These are phyloP conservation scores for Euryodendron excelsum DNA, from an alignment of 148 eudicot genomes.

Conservation along the genomic window DNA sequence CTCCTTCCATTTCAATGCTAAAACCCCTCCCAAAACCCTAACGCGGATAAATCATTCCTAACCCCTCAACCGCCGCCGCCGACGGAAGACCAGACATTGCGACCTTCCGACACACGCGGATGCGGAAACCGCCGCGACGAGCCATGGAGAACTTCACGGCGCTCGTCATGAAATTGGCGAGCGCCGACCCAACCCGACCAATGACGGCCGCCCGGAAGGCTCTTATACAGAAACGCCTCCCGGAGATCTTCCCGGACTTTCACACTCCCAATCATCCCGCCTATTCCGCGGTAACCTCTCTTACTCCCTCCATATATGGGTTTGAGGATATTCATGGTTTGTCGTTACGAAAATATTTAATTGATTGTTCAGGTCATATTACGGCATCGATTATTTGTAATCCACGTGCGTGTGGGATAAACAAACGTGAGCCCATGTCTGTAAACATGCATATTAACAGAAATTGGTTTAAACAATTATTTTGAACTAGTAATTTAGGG, in stretches of 20 bases:
- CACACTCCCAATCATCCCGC: slow-evolving; percentile 46
- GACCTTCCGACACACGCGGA: background rate
- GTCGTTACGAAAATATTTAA: background rate
- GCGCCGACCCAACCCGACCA: slow-evolving; percentile 23
- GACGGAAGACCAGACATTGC: too few relatives aligned
- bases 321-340: background rate
- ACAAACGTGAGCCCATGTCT: too few relatives aligned
- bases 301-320: background rate
- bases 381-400: too few relatives aligned
- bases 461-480: too few relatives aligned
- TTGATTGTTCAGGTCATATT: too few relatives aligned
- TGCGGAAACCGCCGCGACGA: too few relatives aligned
- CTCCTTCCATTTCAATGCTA: too few relatives aligned
- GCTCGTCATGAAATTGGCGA: slow-evolving; percentile 20
- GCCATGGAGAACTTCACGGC: slow-evolving; percentile 35
- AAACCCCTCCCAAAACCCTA: slow-evolving; percentile 6
- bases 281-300: slow-evolving; percentile 35
- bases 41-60: background rate
- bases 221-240: slow-evolving; percentile 24
- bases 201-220: slow-evolving; percentile 3
- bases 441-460: too few relatives aligned
- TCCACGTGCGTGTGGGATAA: too few relatives aligned
- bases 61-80: background rate
- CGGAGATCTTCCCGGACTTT: slow-evolving; percentile 17
- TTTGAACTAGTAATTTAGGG: too few relatives aligned